Evolutionary conservation across 345 rosid species (phyloP).

Genomic region (Eucalyptus tenuipes): DNA sequence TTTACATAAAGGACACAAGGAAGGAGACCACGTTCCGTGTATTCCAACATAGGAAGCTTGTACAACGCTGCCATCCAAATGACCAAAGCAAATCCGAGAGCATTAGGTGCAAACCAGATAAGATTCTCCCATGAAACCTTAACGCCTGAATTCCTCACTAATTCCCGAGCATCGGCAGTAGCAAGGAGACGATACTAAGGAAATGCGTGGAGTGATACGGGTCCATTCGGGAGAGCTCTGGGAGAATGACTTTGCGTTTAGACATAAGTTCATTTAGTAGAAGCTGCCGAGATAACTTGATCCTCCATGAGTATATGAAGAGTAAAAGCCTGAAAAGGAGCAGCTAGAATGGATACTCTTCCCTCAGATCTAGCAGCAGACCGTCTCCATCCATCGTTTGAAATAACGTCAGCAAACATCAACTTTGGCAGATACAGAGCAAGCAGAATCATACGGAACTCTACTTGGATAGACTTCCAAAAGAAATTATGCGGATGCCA

Average conservation of each 20-base stretch:
- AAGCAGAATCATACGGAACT: neutral
- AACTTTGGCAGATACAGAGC: neutral
- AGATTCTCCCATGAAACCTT: neutral
- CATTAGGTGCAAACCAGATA: neutral
- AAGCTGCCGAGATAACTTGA: neutral
- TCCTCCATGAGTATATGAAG: neutral
- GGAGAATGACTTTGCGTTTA: neutral
- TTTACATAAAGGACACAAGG: neutral
- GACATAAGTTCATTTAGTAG: neutral
- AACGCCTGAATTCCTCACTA: neutral
- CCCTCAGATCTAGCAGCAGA: neutral
- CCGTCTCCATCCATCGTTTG: neutral
- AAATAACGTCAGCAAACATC: neutral
- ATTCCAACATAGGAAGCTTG: neutral
- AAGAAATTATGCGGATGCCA: neutral
- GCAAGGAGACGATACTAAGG: neutral
- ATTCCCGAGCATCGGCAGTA: neutral
- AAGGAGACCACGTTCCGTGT: neutral
- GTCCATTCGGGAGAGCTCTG: too few species aligned
- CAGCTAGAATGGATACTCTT: neutral
- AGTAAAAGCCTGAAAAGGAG: neutral
- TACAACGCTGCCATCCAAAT: neutral
- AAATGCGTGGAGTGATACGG: too few species aligned
- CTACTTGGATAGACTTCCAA: neutral
- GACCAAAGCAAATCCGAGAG: neutral